phyloP scores from a whole-genome alignment of 2,329 filamentous ascomycete genomes.

The Calonectria naviculata region DNA sequence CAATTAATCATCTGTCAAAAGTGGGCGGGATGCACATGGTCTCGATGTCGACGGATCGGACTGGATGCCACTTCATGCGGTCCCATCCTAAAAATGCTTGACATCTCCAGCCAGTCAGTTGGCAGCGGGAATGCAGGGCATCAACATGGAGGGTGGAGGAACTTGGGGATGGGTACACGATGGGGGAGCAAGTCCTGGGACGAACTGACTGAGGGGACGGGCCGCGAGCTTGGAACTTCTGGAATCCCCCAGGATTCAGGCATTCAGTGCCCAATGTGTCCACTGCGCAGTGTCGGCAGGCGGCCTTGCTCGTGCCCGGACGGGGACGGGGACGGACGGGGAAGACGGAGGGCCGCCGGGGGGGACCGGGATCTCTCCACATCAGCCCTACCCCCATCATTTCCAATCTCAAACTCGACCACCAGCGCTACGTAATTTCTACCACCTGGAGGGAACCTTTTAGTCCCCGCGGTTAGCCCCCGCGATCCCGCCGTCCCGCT shows the following conservation, averaged over 20 bases:
- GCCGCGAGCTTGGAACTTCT: constrained; percentile 9
- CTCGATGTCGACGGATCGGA: constrained; percentile 5
- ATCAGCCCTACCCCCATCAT: constrained; percentile 26
- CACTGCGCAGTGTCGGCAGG: constrained; percentile 9
- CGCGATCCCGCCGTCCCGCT: constrained; percentile 18
- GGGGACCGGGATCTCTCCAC: constrained; percentile 25
- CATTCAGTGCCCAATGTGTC: constrained; percentile 3
- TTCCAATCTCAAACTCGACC: constrained; percentile 11
- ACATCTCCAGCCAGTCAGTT: constrained; percentile 13
- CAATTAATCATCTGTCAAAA: constrained; percentile 19
- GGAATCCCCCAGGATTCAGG: constrained; percentile 12
- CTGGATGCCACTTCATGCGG: constrained; percentile 9
- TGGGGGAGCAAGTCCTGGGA: background rate
- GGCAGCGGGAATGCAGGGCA: constrained; percentile 21
- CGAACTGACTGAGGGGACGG: background rate
- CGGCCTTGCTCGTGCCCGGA: constrained; percentile 17
- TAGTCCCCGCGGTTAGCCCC: constrained; percentile 25
- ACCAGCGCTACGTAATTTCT: constrained; percentile 18
- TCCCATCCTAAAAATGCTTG: constrained; percentile 6
- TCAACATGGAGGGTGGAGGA: constrained; percentile 10
- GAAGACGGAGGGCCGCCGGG: background rate
- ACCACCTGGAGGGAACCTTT: constrained; percentile 13
- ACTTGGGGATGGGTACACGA: constrained; percentile 15
- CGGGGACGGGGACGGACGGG: constrained; percentile 12
- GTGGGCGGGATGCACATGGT: constrained; percentile 9